Conservation (phyloP, 306 rosid species). For the Castanea crenata region DNA sequence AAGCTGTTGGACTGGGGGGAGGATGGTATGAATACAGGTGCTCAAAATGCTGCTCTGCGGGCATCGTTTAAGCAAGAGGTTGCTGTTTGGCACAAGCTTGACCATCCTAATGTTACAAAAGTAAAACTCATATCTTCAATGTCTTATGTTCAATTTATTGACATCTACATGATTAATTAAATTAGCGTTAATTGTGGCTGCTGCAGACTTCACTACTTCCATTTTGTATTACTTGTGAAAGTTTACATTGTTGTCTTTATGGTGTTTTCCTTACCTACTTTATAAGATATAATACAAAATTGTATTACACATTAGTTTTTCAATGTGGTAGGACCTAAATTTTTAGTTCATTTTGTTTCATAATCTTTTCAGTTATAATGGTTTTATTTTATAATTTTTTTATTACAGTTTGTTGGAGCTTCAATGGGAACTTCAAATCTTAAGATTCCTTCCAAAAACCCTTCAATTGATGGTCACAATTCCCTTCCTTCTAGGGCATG, state of each 20-base stretch:
- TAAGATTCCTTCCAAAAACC: slow-evolving; percentile 49
- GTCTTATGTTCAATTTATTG: slow-evolving; percentile 17
- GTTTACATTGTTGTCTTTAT: not conserved
- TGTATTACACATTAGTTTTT: not conserved
- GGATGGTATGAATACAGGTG: slow-evolving; percentile 67
- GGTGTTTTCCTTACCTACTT: not conserved
- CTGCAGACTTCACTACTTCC: not conserved
- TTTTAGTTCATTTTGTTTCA: slow-evolving; percentile 5
- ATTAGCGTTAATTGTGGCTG: slow-evolving; percentile 6
- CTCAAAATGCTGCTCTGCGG: slow-evolving; percentile 77
- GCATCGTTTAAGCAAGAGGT: slow-evolving; percentile 96
- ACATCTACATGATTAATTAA: not conserved
- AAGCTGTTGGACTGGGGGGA: slow-evolving; percentile 99
- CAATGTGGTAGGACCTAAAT: not conserved
- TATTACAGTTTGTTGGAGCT: slow-evolving; percentile 64
- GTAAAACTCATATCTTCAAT: slow-evolving; percentile 39
- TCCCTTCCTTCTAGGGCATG: slow-evolving; percentile 61
- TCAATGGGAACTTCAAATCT: slow-evolving; percentile 71
- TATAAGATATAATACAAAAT: not conserved
- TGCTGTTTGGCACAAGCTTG: slow-evolving; percentile 98
- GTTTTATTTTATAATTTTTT: slow-evolving; percentile 15
- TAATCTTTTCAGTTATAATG: slow-evolving; percentile 2
- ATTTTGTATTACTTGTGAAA: not conserved
- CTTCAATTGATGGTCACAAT: slow-evolving; percentile 35
- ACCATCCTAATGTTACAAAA: slow-evolving; percentile 89